Conservation (phyloP, 2,329 filamentous ascomycete genomes). For the Phaeosphaeriaceae sp. region DNA sequence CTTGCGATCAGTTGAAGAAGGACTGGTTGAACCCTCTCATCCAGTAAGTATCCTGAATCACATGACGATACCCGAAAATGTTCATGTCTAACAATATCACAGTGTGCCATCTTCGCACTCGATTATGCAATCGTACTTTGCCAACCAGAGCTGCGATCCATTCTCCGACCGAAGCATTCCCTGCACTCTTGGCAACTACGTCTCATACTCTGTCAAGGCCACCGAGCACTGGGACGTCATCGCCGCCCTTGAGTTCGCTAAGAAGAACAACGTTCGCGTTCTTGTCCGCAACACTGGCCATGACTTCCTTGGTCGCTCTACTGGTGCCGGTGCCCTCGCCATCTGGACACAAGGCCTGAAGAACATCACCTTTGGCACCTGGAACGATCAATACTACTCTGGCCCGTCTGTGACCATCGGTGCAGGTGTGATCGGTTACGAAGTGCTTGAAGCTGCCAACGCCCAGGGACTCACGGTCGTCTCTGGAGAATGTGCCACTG, state of each 20-base stretch:
- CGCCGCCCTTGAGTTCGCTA: slow-evolving; percentile 31
- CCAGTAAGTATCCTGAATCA: slow-evolving; percentile 25
- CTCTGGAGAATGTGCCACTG: slow-evolving; percentile 35
- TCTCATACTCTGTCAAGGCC: slow-evolving; percentile 48
- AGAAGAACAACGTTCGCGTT: slow-evolving; percentile 33
- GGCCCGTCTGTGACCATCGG: slow-evolving; percentile 6
- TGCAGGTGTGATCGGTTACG: slow-evolving; percentile 7
- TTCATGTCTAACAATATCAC: background rate
- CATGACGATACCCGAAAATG: background rate
- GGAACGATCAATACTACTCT: slow-evolving; percentile 5
- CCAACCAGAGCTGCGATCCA: slow-evolving; percentile 24
- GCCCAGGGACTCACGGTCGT: slow-evolving; percentile 14
- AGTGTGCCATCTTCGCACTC: slow-evolving; percentile 19
- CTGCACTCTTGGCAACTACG: slow-evolving; percentile 35
- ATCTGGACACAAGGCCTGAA: slow-evolving; percentile 30
- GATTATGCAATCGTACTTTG: slow-evolving; percentile 23
- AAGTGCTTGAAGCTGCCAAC: slow-evolving; percentile 27
- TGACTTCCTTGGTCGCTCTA: slow-evolving; percentile 37
- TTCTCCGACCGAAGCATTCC: slow-evolving; percentile 15
- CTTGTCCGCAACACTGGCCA: slow-evolving; percentile 23
- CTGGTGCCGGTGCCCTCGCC: slow-evolving; percentile 19
- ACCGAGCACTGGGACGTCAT: slow-evolving; percentile 9
- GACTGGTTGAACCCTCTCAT: slow-evolving; percentile 16
- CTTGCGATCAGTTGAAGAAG: slow-evolving; percentile 24
- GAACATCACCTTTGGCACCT: slow-evolving; percentile 7